A percentile compares a stretch with the other conserved stretches of the same genome.
Evolutionary conservation across 306 rosid genomes (phyloP).

Genomic region (Prunus davidiana): DNA sequence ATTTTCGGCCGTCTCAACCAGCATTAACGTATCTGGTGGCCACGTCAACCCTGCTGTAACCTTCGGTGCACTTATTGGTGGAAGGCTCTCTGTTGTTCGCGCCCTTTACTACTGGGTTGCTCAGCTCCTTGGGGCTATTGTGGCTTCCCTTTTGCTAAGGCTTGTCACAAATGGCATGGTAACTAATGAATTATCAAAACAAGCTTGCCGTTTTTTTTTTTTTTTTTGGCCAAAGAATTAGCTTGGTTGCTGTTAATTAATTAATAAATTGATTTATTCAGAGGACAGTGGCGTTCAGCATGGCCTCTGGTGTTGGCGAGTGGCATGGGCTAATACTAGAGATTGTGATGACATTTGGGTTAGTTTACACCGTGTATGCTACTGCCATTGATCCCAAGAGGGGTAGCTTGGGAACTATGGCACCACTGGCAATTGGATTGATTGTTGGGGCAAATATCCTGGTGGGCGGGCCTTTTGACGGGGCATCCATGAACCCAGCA

Average conservation of each 20-base stretch:
- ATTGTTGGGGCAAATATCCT: slow-evolving; percentile 82
- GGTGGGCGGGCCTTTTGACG: slow-evolving; percentile 89
- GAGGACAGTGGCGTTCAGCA: slow-evolving; percentile 71
- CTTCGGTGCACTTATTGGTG: slow-evolving; percentile 80
- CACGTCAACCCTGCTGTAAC: slow-evolving; percentile 94
- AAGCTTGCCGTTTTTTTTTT: too few relatives aligned
- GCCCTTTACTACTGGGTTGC: slow-evolving; percentile 85
- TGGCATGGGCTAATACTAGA: slow-evolving; percentile 62
- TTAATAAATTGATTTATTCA: slow-evolving; percentile 4
- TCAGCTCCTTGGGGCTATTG: slow-evolving; percentile 75
- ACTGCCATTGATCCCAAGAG: slow-evolving; percentile 94
- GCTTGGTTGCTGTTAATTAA: too few relatives aligned
- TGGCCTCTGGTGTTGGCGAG: slow-evolving; percentile 50
- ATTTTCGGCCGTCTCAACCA: slow-evolving; percentile 67
- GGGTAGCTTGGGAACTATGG: slow-evolving; percentile 56
- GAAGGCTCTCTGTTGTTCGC: slow-evolving; percentile 73
- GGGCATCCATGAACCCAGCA: slow-evolving; percentile 96
- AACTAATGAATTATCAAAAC: neutral
- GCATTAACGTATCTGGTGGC: slow-evolving; percentile 82
- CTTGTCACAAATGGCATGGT: slow-evolving; percentile 85
- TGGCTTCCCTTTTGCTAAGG: slow-evolving; percentile 77
- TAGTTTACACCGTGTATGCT: slow-evolving; percentile 75
- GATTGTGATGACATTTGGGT: slow-evolving; percentile 71
- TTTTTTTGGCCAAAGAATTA: too few relatives aligned
- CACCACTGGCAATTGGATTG: slow-evolving; percentile 82